Percentiles rank a stretch among this genome's conserved stretches.
Conservation (phyloP, 164 flowering plant species). For the Annona squamosa region DNA sequence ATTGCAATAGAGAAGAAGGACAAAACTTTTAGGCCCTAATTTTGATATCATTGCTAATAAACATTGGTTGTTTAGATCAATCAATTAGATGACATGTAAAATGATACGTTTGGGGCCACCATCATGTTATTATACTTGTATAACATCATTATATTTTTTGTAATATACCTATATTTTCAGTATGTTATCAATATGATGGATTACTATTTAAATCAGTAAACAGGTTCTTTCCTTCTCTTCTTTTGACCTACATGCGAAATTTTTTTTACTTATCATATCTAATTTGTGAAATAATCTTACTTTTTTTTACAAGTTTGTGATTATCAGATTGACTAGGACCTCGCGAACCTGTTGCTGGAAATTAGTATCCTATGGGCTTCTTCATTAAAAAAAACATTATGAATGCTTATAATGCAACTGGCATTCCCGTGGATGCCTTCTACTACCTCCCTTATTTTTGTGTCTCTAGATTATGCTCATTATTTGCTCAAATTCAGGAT, state of each 20-base stretch:
- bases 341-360: slow-evolving; percentile 88
- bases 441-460: neutral
- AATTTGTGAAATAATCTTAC: neutral
- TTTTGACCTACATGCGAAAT: neutral
- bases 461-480: neutral
- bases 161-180: neutral
- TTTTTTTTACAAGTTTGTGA: slow-evolving; percentile 62
- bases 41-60: too few species aligned
- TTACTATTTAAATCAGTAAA: too few species aligned
- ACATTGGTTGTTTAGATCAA: too few species aligned
- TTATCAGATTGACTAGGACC: slow-evolving; percentile 73
- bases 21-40: too few species aligned
- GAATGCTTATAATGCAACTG: neutral
- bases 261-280: neutral
- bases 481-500: too few species aligned
- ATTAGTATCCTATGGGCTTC: slow-evolving; percentile 81
- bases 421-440: neutral
- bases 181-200: neutral
- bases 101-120: too few species aligned
- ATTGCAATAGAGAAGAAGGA: too few species aligned
- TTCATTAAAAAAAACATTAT: neutral
- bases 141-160: too few species aligned
- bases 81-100: too few species aligned
- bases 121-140: too few species aligned
- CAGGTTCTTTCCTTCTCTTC: too few species aligned